Evolutionary conservation across 83 land plant genomes (phyloP), one percentile per base, ranked within the genome.

Genomic region (Larix sibirica): DNA sequence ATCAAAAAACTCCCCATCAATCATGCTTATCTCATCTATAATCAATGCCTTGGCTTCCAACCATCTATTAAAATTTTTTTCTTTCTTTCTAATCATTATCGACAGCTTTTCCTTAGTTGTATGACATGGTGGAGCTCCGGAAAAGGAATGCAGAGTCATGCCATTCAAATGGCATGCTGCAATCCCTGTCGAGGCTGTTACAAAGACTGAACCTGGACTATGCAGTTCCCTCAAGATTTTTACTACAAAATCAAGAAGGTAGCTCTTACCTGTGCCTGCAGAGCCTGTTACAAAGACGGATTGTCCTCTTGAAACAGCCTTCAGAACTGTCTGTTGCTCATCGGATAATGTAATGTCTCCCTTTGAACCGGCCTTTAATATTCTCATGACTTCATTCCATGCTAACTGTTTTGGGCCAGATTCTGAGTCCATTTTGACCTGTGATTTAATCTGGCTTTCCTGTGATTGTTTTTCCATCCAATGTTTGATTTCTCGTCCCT

Each of bases 221-320:
- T 92, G 80, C 28, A 84, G 78, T 16, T 71, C 70, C 70, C 77
- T 88, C 54, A 94, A 83, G n/a, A 54, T 36, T 26, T 79, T 60
- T 9, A 94, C 84, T 20, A 88, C 84, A 62, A 86, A 63, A 67
- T 86, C 80, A 36, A 94, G 76, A 70, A 94, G 62, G 21, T 87
- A 83, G 62, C 91, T 91, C 79, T 93, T 90, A 4, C 95, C 96
- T 18, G 96, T 94, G 44, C 96, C 96, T 14, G 96, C 96, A 28
- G 96, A 91, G 66, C 96, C 96, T 7, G 96, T 94, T 16, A 94
- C 82, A 81, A 94, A 94, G 36, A 94, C 90, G 50, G 96, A 94
- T n/a, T 87, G 58, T 38, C 88, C 86, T 42, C 62, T 12, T 2
- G 85, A 79, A 20, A 94, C 85, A 24, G 92, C 89, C 21, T 78